Base-by-base conservation (phyloP, 169 alveolate species). In the Amoebophrya sp. region DNA sequence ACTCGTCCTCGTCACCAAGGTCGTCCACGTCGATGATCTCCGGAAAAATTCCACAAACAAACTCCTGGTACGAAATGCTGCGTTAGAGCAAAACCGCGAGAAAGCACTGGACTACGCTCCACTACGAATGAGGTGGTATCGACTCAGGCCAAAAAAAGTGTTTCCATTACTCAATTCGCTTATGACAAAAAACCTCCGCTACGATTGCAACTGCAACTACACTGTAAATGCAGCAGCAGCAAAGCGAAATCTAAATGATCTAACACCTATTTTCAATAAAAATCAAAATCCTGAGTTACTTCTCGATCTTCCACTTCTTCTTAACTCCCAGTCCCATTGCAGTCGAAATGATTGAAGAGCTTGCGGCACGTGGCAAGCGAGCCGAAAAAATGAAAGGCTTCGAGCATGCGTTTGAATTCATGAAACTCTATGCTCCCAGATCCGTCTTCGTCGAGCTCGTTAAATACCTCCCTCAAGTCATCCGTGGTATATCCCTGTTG, bases 391-490 rank as follows among this genome's bases (percentile, higher is more conserved):
- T 65, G 83, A 65, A 65, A 65, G 39, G 83, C 83, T 36, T 65
- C 83, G 39, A 65, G 83, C 83, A 65, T 65, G 33, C 83, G 83
- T 26, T 65, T 65, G 83, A 65, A 65, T 26, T 65, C 83, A 36
- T 65, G 2, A 18, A 65, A 65, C 33, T 65, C 83, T 26, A 65
- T 65, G 2, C 33, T 26, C 2, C 83, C 83, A 18, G 83, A 65
- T 65, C 83, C 83, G n/a, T 65, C 83, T 36, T 65, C 83, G 83
- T 65, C 83, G 3, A 65, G 83, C n/a, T 65, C 83, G 83, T 65
- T 65, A 36, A 65, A 65, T 6, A 65, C 83, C 26, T 65, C 83
- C 83, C 83, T 29, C 33, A 65, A 65, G 26, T 65, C 83, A 36
- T 65, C 33, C 83, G 83, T 65, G 39, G 83, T 65, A 36, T 65